Base-by-base conservation (phyloP, 208 protist species). In the Crithidia expoeki region DNA sequence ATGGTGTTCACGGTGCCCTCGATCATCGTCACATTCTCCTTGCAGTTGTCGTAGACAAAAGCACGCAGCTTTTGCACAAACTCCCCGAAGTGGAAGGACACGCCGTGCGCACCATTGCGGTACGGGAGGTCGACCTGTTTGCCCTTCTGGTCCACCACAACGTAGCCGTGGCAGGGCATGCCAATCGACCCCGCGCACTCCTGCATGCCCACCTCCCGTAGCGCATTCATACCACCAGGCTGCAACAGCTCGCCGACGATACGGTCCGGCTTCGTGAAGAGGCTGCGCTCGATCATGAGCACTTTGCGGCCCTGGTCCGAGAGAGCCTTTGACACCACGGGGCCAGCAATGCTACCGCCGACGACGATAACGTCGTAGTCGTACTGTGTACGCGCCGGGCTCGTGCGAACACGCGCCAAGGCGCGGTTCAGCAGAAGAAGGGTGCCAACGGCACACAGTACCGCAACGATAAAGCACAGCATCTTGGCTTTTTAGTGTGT, bases 171-270 rank as follows among this genome's bases (percentile, higher is more conserved):
- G 64, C 81, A 94, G 12, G 87, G 74, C 74, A 87, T 90, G 53
- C 96, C 94, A 28, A 98, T 88, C 23, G 81, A 87, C 42, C 76
- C 76, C 17, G 92, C 82, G 73, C 92, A 97, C n/a, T 85, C 74
- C 70, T 92, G 85, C 80, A 98, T 93, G 36, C 94, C 91, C 0
- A 98, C 62, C 71, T 93, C 60, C 64, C 71, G 77, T 46, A 99
- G 88, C 33, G 76, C 81, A 44, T 86, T 62, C 17, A 98, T 57
- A 57, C 97, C 97, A 55, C 95, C 96, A 11, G 97, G 97, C 81
- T 99, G 97, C 53, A 99, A 86, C 19, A 99, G 86, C 77, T 99
- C 97, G 40, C 97, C 97, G 28, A 98, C 88, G 66, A 99, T 98
- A 64, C 95, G 89, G 74, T 99, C 91, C 10, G 97, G 96, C 52